Percentiles rank a stretch among this genome's conserved stretches.
phyloP scores from a whole-genome alignment of 495 filamentous ascomycete species.

The Penicillium taxi region DNA sequence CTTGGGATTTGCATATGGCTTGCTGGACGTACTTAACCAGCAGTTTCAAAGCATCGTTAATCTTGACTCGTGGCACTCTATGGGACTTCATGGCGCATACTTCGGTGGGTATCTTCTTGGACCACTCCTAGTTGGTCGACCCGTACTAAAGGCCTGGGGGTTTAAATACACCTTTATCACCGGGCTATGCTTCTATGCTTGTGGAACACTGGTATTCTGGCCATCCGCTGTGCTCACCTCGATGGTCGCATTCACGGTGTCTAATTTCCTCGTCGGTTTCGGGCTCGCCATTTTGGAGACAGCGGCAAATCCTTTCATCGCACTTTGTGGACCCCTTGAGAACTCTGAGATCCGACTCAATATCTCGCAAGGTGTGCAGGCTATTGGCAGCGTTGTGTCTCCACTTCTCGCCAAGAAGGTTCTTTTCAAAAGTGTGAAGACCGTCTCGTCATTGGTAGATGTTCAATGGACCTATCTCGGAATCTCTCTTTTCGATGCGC shows the following conservation, averaged over 20 bases:
- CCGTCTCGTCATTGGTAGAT: conserved; percentile 50
- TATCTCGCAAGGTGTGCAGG: conserved; percentile 61
- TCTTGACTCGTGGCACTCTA: conserved; percentile 39
- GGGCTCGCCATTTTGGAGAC: conserved; percentile 58
- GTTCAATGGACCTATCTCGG: conserved; percentile 69
- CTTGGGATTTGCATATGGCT: conserved; percentile 81
- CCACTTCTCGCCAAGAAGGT: conserved; percentile 54
- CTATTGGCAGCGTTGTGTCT: conserved; percentile 53
- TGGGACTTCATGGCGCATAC: conserved; percentile 58
- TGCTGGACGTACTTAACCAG: conserved; percentile 66
- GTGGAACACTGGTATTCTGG: conserved; percentile 64
- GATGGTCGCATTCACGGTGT: conserved; percentile 55
- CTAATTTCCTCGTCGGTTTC: conserved; percentile 60
- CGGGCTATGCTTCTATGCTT: conserved; percentile 56
- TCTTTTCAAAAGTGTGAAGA: conserved; percentile 46
- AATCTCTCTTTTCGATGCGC: conserved; percentile 55
- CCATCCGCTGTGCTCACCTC: conserved; percentile 61
- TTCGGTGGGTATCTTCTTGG: conserved; percentile 54
- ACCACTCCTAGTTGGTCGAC: conserved; percentile 50
- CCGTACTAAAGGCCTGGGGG: conserved; percentile 53
- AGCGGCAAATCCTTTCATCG: conserved; percentile 59
- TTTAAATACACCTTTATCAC: conserved; percentile 61
- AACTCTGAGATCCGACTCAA: conserved; percentile 60
- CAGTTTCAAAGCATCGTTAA: conserved; percentile 45
- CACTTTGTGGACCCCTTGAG: conserved; percentile 57